Base-by-base conservation (phyloP, 140 eudicot genomes). In the Erigeron philadelphicus region DNA sequence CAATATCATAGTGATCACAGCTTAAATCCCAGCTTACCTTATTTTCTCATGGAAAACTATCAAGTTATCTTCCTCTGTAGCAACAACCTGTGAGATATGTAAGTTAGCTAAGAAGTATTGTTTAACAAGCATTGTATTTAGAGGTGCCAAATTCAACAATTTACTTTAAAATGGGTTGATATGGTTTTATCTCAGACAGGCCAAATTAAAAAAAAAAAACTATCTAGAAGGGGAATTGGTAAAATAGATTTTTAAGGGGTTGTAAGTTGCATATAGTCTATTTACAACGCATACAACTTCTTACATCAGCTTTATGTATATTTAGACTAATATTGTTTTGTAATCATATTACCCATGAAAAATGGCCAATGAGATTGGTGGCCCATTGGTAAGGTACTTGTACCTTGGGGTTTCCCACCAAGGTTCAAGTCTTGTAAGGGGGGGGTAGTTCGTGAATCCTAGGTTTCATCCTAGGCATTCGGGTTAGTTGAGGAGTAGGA, bases 41-140 rank as follows among this genome's bases (percentile, higher is more conserved):
- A 94, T 85, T 78, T 87, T 94, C 79, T 94, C 97, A 75, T 89
- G 84, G 62, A 82, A 94, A 66, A 87, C 68, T 58, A 94, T 83
- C 76, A 81, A 19, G 83, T 90, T 94, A 68, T 89, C 95, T 72
- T 89, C 97, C 81, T 90, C 97, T 17, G 79, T 61, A 56, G 89
- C 95, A 74, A 94, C 86, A 62, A 94, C 78, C 96, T 94, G 85
- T 69, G 58, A 21, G 72, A 76, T 44, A 15, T 15, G 59, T 44
- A 38, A 62, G 64, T 54, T 54, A 31, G 76, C 46, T 46, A 48
- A 63, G 21, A 21, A 10, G 17, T 38, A 23, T 8, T 47, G 49
- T 61, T 63, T 67, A 45, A 68, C 15, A 61, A 54, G 66, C 13
- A 69, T 75, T 25, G 25, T 44, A 43, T 59, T 61, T 18, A 13